phyloP scores from a whole-genome alignment of 2,329 filamentous ascomycete species.

The Pseudocercospora pini-densiflorae region DNA sequence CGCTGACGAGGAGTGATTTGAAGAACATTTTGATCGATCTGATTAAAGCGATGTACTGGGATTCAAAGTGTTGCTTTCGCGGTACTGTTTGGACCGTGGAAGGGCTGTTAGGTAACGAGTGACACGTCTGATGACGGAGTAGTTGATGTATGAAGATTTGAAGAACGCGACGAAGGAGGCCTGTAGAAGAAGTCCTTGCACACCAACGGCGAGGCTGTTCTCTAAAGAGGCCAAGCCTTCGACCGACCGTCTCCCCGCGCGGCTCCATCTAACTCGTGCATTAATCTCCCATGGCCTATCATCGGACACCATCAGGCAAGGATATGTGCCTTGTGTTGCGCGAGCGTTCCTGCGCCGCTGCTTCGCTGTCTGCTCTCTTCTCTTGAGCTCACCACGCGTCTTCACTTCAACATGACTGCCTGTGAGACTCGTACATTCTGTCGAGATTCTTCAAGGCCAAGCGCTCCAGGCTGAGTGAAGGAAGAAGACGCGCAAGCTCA shows the following conservation, averaged over 20 bases:
- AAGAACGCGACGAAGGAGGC: conserved; percentile 4
- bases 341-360: background rate
- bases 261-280: background rate
- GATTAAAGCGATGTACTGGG: background rate
- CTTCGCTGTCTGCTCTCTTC: background rate
- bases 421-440: background rate
- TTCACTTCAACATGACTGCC: background rate
- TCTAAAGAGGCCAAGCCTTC: background rate
- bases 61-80: background rate
- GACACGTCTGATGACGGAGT: conserved; percentile 6
- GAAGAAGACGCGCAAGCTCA: conserved; percentile 5
- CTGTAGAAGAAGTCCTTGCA: background rate
- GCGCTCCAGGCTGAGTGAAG: background rate
- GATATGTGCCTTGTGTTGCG: conserved; percentile 1
- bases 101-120: conserved; percentile 1
- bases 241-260: background rate
- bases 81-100: conserved; percentile 5
- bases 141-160: background rate
- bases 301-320: background rate
- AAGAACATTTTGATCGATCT: conserved; percentile 53
- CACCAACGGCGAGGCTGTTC: background rate
- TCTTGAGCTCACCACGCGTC: background rate
- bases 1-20: conserved; percentile 52
- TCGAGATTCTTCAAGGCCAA: background rate
- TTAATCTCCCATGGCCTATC: conserved; percentile 6